Base-by-base conservation (phyloP, 2,329 filamentous ascomycete genomes). In the Botrytis hyacinthi region DNA sequence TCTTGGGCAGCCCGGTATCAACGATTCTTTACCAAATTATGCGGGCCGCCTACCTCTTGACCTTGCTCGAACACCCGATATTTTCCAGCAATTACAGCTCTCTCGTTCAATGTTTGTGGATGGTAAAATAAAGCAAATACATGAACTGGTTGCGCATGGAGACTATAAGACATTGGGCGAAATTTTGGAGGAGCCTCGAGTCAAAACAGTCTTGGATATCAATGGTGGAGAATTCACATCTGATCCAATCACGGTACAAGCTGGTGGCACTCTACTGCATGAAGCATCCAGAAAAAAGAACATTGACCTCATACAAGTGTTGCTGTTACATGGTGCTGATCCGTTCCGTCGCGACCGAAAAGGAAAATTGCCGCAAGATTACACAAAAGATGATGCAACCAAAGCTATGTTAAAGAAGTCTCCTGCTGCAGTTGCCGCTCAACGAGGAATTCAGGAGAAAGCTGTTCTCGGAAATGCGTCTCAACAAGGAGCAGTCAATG, bases 381-480 rank as follows among this genome's bases (percentile, higher is more conserved):
- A 98, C 63, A 98, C 96, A 70, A 97, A 96, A 80, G 96, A 99
- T 81, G 96, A 99, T 80, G 89, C 89, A 74, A 97, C 94, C 26
- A 90, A 92, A 74, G 90, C 92, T 16, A 95, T 99, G 80, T 85
- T 99, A 66, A 99, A 98, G 84, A 93, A 91, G 79, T 98, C 95
- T 0, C 96, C 96, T 9, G 96, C 96, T 20, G 96, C 96, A 10
- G 94, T 96, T 12, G 95, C 94, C 22, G 96, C 96, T 1, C 96
- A 98, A 83, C 89, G 95, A 72, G 95, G 94, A 54, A 97, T 99
- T 51, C 96, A 99, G 82, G 96, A 99, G 83, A 97, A 96, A 85
- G 96, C 95, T 0, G 97, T 99, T 5, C 87, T 99, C 26, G 95
- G 94, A 2, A 93, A 93, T 75, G 86, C 87, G 14, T 87, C 87